A percentile compares a stretch with the other conserved stretches of the same genome.
Conservation (phyloP, 257 asterid species). For the Nicotiana otophora region DNA sequence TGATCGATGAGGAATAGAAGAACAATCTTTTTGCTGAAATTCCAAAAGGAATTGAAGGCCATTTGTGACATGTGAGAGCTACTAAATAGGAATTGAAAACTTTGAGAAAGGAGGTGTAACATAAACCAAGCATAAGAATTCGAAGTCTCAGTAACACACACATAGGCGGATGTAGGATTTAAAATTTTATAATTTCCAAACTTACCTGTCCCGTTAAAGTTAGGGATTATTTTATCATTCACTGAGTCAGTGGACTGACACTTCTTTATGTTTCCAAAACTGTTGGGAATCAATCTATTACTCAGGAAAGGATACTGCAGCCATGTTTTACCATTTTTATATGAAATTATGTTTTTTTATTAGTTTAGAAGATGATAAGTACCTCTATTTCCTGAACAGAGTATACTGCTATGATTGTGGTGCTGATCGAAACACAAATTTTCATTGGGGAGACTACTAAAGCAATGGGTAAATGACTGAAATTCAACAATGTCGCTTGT, state of each 20-base stretch:
- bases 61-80: not conserved
- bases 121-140: not conserved
- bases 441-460: not conserved
- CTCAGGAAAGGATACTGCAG: not conserved
- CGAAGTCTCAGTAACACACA: not conserved
- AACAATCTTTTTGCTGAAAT: not conserved
- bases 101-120: not conserved
- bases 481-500: not conserved
- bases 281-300: not conserved
- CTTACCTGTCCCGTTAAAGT: not conserved
- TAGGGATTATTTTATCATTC: not conserved
- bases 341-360: not conserved
- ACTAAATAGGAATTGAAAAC: not conserved
- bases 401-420: slow-evolving; percentile 15
- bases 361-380: not conserved
- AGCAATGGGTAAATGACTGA: not conserved
- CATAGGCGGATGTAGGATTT: not conserved
- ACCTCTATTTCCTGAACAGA: not conserved
- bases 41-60: not conserved
- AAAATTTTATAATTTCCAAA: not conserved
- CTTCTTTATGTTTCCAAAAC: slow-evolving; percentile 11
- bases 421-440: slow-evolving; percentile 18
- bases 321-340: not conserved
- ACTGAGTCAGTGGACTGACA: not conserved
- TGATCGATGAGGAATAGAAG: not conserved